Evolutionary conservation across 78 protist species (phyloP).

Genomic region (Dictyostelium purpureum): DNA sequence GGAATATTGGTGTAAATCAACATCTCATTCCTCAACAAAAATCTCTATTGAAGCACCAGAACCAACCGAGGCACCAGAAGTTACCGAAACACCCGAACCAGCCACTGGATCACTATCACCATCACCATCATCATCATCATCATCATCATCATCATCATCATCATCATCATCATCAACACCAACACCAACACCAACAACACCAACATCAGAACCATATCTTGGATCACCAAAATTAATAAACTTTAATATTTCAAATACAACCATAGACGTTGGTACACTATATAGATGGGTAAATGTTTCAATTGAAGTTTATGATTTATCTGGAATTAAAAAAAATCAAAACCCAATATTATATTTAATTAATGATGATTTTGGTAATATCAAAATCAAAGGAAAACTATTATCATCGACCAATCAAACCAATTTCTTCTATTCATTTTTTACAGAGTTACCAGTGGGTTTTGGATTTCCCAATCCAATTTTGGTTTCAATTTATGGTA

Average conservation of each 20-base stretch:
- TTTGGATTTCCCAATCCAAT: background rate
- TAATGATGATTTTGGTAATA: too few relatives aligned
- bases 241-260: too few relatives aligned
- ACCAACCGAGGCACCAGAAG: too few relatives aligned
- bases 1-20: background rate
- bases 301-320: too few relatives aligned
- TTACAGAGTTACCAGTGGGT: background rate
- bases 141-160: background rate
- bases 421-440: background rate
- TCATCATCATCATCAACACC: background rate
- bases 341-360: too few relatives aligned
- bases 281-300: too few relatives aligned
- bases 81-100: too few relatives aligned
- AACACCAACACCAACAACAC: background rate
- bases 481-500: background rate
- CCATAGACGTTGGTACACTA: too few relatives aligned
- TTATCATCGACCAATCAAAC: background rate
- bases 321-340: too few relatives aligned
- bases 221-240: too few relatives aligned
- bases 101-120: background rate
- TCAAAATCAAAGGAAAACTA: background rate
- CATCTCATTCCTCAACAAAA: too few relatives aligned
- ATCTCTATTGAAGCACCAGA: too few relatives aligned
- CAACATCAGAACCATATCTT: background rate
- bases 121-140: slow-evolving; percentile 10